Base-by-base conservation (phyloP, 257 asterid genomes). In the Salvia miltiorrhiza region DNA sequence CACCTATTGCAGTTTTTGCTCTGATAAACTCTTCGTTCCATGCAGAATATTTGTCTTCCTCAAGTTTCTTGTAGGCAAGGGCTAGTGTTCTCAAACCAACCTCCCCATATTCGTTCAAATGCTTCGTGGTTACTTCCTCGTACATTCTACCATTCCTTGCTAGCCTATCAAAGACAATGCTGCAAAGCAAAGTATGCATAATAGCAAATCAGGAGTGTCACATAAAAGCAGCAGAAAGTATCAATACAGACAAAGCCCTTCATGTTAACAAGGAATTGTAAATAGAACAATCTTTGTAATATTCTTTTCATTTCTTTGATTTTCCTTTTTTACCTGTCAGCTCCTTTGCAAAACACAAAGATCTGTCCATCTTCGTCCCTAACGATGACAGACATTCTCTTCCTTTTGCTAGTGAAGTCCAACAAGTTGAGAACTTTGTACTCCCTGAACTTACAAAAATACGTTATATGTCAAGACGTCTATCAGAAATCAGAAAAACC, bases 401-500 rank as follows among this genome's bases (percentile, higher is more conserved):
- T 94, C 87, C 99, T 88, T 82, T 94, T 87, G 91, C 99, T 94
- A 37, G 99, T 94, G 83, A 94, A 94, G 78, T 94, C 97, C 90
- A 94, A 80, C 84, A 91, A 81, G 83, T 88, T 91, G 77, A 94
- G 99, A 82, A 94, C 75, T 80, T 89, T 94, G 89, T 70, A 91
- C 80, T 94, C 97, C 95, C 99, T 94, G 90, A 74, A 72, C 56
- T 76, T 74, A 12, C 35, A 50, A 30, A 61, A 60, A 61, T 60
- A 16, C 1, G 17, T 54, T 20, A 74, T 43, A 73, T 12, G 44
- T 73, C 64, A 70, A 69, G 63, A 75, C 19, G 43, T 49, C 71
- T 16, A 28, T 30, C 49, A 14, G 68, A 71, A 72, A 63, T 7
- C 67, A 49, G 40, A 23, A 63, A 54, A 45, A 13, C 63, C 55